Conservation (phyloP, 805 yeast species). For the Ogataea populi-albae region DNA sequence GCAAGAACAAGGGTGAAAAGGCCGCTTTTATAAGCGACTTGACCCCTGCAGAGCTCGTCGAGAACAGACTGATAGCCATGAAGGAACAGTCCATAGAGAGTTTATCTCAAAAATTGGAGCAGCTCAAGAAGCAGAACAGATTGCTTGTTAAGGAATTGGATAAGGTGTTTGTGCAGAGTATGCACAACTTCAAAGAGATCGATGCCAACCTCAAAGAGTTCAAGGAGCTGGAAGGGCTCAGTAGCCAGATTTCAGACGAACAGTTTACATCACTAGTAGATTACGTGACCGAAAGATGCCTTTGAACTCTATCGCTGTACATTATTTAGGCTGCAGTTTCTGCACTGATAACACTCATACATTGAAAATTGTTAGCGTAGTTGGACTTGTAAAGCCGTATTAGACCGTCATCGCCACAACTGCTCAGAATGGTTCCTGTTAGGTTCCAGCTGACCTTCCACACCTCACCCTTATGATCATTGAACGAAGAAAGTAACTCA, state of each 20-base stretch:
- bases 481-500: conserved; percentile 27
- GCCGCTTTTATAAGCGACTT: conserved; percentile 16
- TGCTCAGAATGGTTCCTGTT: conserved; percentile 87
- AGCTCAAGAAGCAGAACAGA: conserved; percentile 14
- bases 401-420: conserved; percentile 94
- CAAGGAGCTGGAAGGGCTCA: conserved; percentile 14
- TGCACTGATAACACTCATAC: conserved; percentile 81
- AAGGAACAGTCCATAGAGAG: conserved; percentile 14
- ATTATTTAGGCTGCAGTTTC: conserved; percentile 29
- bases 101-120: conserved; percentile 14
- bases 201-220: conserved; percentile 12
- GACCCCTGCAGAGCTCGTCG: conserved; percentile 24
- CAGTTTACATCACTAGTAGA: conserved; percentile 18
- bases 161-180: conserved; percentile 7
- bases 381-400: conserved; percentile 90
- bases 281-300: conserved; percentile 17
- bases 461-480: conserved; percentile 50
- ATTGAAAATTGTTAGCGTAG: conserved; percentile 81
- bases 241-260: conserved; percentile 15
- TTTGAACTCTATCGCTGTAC: conserved; percentile 1
- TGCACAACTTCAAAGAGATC: conserved; percentile 8
- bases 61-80: conserved; percentile 14
- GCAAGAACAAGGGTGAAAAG: conserved; percentile 11
- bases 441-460: conserved; percentile 97
- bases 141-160: conserved; percentile 12